Evolutionary conservation across 805 yeast genomes (phyloP).

Genomic region (Ogataea pignaliae): DNA sequence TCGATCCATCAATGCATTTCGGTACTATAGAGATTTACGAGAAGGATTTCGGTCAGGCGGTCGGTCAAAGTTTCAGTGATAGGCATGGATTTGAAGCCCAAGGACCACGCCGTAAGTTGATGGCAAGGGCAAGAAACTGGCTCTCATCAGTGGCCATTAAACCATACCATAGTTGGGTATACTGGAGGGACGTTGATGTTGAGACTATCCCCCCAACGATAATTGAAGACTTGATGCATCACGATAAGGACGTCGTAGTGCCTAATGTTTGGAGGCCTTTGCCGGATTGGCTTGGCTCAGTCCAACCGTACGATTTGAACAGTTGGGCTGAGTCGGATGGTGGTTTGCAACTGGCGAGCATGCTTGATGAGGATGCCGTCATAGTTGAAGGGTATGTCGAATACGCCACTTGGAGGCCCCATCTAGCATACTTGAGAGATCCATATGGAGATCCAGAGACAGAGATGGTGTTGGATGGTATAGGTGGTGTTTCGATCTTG

Average conservation of each 20-base stretch:
- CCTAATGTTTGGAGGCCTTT: constrained; percentile 93
- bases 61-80: constrained; percentile 90
- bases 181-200: constrained; percentile 98
- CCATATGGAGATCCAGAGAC: constrained; percentile 94
- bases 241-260: constrained; percentile 85
- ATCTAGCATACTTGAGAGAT: constrained; percentile 88
- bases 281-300: constrained; percentile 81
- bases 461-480: constrained; percentile 91
- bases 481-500: constrained; percentile 94
- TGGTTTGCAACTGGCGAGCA: constrained; percentile 69
- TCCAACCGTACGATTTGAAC: constrained; percentile 80
- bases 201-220: constrained; percentile 82
- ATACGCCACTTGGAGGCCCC: constrained; percentile 98
- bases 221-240: constrained; percentile 89
- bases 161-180: constrained; percentile 93
- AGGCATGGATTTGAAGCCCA: constrained; percentile 96
- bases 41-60: constrained; percentile 88
- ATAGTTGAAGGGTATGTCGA: constrained; percentile 97
- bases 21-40: constrained; percentile 85
- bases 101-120: constrained; percentile 88
- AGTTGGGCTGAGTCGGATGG: constrained; percentile 87
- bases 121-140: constrained; percentile 98
- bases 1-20: constrained; percentile 58
- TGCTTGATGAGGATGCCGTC: constrained; percentile 87
- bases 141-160: constrained; percentile 76